phyloP scores from a whole-genome alignment of 2,329 filamentous ascomycete species.

The Stromatinia cepivora region DNA sequence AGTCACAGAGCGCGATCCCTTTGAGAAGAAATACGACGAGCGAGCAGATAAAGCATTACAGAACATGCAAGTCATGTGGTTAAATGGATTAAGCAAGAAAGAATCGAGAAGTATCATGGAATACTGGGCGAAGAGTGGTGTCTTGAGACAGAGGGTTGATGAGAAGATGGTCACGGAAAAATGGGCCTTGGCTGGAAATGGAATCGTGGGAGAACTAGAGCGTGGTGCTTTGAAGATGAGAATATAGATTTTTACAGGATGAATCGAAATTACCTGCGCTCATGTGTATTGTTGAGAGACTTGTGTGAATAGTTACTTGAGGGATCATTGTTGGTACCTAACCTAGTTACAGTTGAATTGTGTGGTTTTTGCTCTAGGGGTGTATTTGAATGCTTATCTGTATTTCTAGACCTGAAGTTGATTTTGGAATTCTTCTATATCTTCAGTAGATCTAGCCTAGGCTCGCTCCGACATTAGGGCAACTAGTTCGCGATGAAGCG shows the following conservation, averaged over 20 bases:
- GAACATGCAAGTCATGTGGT: constrained; percentile 52
- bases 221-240: constrained; percentile 53
- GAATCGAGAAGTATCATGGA: constrained; percentile 83
- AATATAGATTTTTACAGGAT: constrained; percentile 29
- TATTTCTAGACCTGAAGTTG: background rate
- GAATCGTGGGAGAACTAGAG: constrained; percentile 84
- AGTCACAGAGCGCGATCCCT: constrained; percentile 52
- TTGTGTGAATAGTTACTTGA: background rate
- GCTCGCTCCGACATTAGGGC: background rate
- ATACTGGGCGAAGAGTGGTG: constrained; percentile 87
- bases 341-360: background rate
- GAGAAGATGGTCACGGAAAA: constrained; percentile 73
- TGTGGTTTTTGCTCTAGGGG: background rate
- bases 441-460: background rate
- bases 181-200: constrained; percentile 80
- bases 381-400: background rate
- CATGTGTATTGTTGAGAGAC: background rate
- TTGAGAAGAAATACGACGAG: constrained; percentile 56
- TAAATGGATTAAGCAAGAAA: constrained; percentile 67
- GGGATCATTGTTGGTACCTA: background rate
- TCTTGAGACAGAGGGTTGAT: constrained; percentile 70
- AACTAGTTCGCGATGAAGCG: too few species aligned
- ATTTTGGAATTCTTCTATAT: background rate
- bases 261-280: background rate
- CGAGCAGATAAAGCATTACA: constrained; percentile 55